Conservation (phyloP, 495 filamentous ascomycete species). For the Margaritispora aquatica region DNA sequence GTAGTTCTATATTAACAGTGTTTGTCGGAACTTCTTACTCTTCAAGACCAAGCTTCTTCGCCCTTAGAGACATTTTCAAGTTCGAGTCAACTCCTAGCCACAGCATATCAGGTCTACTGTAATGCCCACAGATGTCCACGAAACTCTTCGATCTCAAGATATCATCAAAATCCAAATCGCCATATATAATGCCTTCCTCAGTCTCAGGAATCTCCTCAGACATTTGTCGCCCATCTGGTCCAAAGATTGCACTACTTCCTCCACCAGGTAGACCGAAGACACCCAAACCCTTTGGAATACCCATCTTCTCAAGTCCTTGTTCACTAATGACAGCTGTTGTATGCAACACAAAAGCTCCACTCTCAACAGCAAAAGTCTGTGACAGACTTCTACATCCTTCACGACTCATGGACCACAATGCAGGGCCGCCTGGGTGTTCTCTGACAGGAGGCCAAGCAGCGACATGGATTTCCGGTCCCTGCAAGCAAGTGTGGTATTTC, state of each 20-base stretch:
- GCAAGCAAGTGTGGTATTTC: slow-evolving; percentile 47
- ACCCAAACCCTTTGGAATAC: slow-evolving; percentile 24
- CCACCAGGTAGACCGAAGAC: slow-evolving; percentile 35
- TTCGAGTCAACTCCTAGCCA: slow-evolving; percentile 39
- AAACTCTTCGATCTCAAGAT: slow-evolving; percentile 32
- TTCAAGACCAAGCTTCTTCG: neutral
- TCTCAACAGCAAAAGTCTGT: neutral
- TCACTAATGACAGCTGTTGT: slow-evolving; percentile 2
- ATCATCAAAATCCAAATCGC: slow-evolving; percentile 36
- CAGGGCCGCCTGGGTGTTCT: slow-evolving; percentile 16
- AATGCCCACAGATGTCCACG: slow-evolving; percentile 42
- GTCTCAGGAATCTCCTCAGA: slow-evolving; percentile 29
- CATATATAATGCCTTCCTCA: slow-evolving; percentile 42
- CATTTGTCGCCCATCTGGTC: slow-evolving; percentile 45
- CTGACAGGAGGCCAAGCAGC: slow-evolving; percentile 49
- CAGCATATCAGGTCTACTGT: slow-evolving; percentile 48
- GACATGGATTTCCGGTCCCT: slow-evolving; percentile 49
- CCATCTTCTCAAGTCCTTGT: slow-evolving; percentile 36
- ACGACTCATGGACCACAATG: slow-evolving; percentile 29
- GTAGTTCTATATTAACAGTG: too few species aligned
- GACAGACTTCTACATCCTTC: neutral
- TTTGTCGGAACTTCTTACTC: neutral
- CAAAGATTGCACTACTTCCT: slow-evolving; percentile 44
- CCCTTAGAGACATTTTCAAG: neutral
- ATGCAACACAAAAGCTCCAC: neutral